Evolutionary conservation across 2,329 filamentous ascomycete species (phyloP).

Genomic region (Pseudogymnoascus pannorum): DNA sequence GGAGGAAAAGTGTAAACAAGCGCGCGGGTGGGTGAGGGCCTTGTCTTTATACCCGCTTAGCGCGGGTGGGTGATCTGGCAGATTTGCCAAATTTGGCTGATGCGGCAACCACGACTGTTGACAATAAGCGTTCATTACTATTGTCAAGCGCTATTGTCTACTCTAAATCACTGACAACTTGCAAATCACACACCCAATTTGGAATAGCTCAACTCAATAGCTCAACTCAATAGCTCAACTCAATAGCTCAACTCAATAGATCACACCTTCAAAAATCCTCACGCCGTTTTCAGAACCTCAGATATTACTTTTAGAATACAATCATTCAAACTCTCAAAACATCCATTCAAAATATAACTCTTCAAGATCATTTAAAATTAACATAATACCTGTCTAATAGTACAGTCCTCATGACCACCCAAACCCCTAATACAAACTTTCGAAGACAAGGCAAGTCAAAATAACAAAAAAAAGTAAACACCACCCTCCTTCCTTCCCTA

Average conservation of each 20-base stretch:
- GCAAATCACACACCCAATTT: background rate
- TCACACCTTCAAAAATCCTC: background rate
- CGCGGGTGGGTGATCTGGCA: background rate
- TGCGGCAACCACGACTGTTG: background rate
- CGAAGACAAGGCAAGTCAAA: too few relatives aligned
- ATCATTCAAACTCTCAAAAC: background rate
- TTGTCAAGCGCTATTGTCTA: constrained; percentile 4
- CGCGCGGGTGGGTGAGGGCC: background rate
- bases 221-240: too few relatives aligned
- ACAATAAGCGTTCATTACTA: constrained; percentile 1
- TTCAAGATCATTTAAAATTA: constrained; percentile 1
- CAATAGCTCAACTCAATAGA: too few relatives aligned
- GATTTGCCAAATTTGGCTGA: background rate
- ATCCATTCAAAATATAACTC: background rate
- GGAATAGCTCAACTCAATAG: background rate
- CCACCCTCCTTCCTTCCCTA: background rate
- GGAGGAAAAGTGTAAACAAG: background rate
- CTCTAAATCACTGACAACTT: background rate
- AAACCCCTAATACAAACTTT: constrained; percentile 1
- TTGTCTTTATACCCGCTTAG: background rate
- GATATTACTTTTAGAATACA: background rate
- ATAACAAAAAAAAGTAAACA: too few relatives aligned
- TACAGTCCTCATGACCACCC: background rate
- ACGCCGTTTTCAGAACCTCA: background rate
- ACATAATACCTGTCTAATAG: constrained; percentile 6